Evolutionary conservation across 306 rosid genomes (phyloP).

Genomic region (Hippophae rhamnoides): DNA sequence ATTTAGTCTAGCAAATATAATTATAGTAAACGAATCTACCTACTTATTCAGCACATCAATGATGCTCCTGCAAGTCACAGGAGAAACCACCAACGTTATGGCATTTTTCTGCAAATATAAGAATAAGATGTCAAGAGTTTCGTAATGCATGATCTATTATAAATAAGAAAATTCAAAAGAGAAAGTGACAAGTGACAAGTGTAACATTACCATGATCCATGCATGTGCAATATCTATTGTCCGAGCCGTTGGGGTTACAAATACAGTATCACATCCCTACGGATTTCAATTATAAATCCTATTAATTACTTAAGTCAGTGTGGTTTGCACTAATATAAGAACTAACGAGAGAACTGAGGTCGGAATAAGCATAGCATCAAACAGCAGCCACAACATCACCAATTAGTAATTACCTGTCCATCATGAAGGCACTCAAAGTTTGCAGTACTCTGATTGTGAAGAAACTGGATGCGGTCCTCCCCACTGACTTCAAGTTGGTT

Average conservation of each 20-base stretch:
- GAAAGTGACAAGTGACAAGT: constrained; percentile 6
- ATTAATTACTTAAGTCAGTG: constrained; percentile 68
- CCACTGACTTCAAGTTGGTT: constrained; percentile 56
- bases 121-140: not conserved
- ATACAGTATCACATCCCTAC: constrained; percentile 94
- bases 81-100: constrained; percentile 53
- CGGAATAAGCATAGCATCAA: constrained; percentile 12
- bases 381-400: constrained; percentile 23
- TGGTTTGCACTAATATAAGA: constrained; percentile 35
- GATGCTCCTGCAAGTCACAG: constrained; percentile 49
- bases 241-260: constrained; percentile 97
- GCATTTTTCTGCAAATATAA: constrained; percentile 55
- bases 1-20: not conserved
- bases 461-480: constrained; percentile 82
- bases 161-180: constrained; percentile 14
- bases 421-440: constrained; percentile 60
- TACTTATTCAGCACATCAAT: constrained; percentile 73
- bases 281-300: constrained; percentile 64
- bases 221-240: constrained; percentile 85
- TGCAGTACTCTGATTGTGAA: constrained; percentile 94
- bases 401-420: constrained; percentile 54
- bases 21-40: constrained; percentile 14
- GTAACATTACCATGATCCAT: constrained; percentile 71
- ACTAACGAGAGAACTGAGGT: constrained; percentile 12
- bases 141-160: constrained; percentile 5